Base-by-base conservation (phyloP, 768 basidiomycete genomes). In the Boletus eberwhitei region DNA sequence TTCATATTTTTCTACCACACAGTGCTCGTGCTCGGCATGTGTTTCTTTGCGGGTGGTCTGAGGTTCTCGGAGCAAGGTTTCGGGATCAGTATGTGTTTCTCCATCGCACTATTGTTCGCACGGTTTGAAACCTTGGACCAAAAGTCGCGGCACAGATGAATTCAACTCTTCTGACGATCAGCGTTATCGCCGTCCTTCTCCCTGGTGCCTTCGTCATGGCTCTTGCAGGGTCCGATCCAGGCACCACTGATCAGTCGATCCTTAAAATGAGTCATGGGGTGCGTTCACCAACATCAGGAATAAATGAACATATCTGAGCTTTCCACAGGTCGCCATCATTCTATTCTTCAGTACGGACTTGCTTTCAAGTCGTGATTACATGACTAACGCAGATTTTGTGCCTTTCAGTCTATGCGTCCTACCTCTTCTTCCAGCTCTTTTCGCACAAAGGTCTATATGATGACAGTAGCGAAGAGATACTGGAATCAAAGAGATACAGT, bases 21-120 rank as follows among this genome's bases (percentile, higher is more conserved):
- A 91, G 89, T 94, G 2, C 81, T 94, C 38, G 90, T 93, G 17
- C 79, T 93, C 12, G 91, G 91, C 17, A 82, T 93, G 70, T 90
- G 88, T 61, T 90, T 92, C 71, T 87, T 93, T 57, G 90, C 89
- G 1, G 90, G 90, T 14, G 90, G 90, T 0, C 63, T 85, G 58
- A 79, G 81, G 14, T 92, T 86, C 59, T 83, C 86, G 3, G 88
- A 92, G 64, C 90, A 92, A 68, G 86, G 81, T 1, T 90, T 90
- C 57, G 84, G 88, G 57, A 67, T 77, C 4, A 84, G 89, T 90
- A 62, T 50, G 84, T 69, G 19, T 48, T 31, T 35, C 2, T 45
- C 49, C 3, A 9, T 56, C 0, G 2, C 36, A 34, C 48, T 31
- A 16, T 46, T 37, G 14, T 39, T 51, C 12, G 39, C 22, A 24